A percentile compares a stretch with the other conserved stretches of the same genome.
phyloP scores from a whole-genome alignment of 495 filamentous ascomycete genomes.

The Aspergillus panamensis region DNA sequence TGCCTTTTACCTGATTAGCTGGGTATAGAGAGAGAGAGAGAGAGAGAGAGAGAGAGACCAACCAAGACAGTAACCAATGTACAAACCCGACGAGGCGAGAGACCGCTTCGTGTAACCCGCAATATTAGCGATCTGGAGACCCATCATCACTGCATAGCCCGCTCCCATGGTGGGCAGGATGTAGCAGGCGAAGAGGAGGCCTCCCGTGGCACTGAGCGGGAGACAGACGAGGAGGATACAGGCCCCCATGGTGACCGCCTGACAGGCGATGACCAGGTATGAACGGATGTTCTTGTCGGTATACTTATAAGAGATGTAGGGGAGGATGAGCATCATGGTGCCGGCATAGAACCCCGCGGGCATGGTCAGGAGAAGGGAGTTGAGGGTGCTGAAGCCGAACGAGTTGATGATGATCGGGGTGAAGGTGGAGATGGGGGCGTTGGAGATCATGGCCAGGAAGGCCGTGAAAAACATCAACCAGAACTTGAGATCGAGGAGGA shows the following conservation, averaged over 20 bases:
- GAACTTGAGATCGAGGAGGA: conserved; percentile 42
- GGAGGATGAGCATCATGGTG: conserved; percentile 30
- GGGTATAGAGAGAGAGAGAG: background rate
- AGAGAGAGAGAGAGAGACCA: background rate
- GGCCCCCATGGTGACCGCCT: conserved; percentile 26
- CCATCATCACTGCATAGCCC: conserved; percentile 33
- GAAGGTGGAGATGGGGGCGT: conserved; percentile 42
- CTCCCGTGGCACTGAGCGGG: conserved; percentile 31
- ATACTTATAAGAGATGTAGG: conserved; percentile 29
- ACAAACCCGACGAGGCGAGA: conserved; percentile 34
- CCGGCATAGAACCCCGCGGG: conserved; percentile 40
- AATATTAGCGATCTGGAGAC: conserved; percentile 44
- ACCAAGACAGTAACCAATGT: conserved; percentile 44
- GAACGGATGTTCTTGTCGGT: conserved; percentile 2
- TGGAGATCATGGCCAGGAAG: conserved; percentile 42
- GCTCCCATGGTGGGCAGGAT: conserved; percentile 32
- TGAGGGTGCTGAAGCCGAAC: conserved; percentile 43
- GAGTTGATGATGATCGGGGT: conserved; percentile 40
- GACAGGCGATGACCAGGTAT: conserved; percentile 10
- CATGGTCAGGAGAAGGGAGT: conserved; percentile 43
- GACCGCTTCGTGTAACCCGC: conserved; percentile 45
- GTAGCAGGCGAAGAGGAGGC: conserved; percentile 40
- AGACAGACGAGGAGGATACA: conserved; percentile 36
- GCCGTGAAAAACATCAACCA: conserved; percentile 42
- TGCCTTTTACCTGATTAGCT: conserved; percentile 17